These are phyloP conservation scores for Diplodia seriata DNA, from an alignment of 2,329 filamentous ascomycete species.

Conservation along the genomic window DNA sequence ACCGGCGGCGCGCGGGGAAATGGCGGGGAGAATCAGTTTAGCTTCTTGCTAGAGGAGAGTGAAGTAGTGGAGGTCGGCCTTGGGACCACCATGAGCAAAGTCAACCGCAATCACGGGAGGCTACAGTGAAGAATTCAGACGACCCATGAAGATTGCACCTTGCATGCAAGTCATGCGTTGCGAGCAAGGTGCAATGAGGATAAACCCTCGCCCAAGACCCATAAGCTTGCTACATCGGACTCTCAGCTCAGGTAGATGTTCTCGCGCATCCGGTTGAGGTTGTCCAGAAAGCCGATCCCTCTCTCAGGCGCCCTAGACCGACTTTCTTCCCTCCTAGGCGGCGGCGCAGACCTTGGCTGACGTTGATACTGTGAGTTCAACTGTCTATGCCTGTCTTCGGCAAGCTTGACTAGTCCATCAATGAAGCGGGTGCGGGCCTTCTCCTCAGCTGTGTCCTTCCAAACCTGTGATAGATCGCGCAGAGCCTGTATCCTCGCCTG, in stretches of 20 bases:
- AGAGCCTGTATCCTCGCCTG: conserved; percentile 76
- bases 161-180: not conserved
- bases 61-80: too few species aligned
- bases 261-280: conserved; percentile 47
- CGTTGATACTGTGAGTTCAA: conserved; percentile 46
- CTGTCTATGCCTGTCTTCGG: conserved; percentile 71
- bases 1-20: too few species aligned
- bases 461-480: conserved; percentile 77
- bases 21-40: too few species aligned
- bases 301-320: conserved; percentile 31
- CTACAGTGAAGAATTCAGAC: too few species aligned
- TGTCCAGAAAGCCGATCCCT: conserved; percentile 48
- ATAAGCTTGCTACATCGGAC: not conserved
- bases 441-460: conserved; percentile 96
- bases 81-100: too few species aligned
- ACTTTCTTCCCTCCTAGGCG: conserved; percentile 36
- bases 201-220: too few species aligned
- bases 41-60: too few species aligned
- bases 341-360: conserved; percentile 32
- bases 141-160: too few species aligned
- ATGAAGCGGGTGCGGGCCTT: conserved; percentile 83
- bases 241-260: conserved; percentile 43
- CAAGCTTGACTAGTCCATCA: conserved; percentile 78
- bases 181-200: too few species aligned
- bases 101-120: too few species aligned